Evolutionary conservation across 2,329 filamentous ascomycete genomes (phyloP).

Genomic region (Fusarium torreyae): DNA sequence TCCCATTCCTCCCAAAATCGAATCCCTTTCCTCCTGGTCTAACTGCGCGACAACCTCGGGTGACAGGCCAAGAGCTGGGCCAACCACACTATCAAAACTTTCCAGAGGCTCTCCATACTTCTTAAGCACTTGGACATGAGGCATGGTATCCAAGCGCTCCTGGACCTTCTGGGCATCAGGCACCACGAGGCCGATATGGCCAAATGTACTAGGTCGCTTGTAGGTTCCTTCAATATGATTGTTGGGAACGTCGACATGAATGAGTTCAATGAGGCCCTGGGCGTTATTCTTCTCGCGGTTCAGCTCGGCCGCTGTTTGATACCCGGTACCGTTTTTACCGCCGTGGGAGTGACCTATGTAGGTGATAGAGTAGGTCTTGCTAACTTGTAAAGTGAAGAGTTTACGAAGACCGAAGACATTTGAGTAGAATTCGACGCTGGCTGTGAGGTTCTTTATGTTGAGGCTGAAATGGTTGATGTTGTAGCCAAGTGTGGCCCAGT

Average conservation of each 20-base stretch:
- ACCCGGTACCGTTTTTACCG: conserved; percentile 1
- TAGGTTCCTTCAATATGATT: background rate
- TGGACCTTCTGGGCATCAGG: background rate
- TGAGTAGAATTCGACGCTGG: conserved; percentile 11
- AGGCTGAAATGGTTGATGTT: conserved; percentile 19
- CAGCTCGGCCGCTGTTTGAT: conserved; percentile 10
- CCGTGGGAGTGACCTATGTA: conserved; percentile 15
- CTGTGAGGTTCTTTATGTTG: conserved; percentile 11
- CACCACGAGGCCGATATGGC: conserved; percentile 11
- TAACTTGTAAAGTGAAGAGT: background rate
- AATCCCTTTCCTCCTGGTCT: conserved; percentile 2
- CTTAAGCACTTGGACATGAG: conserved; percentile 6
- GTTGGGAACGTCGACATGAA: background rate
- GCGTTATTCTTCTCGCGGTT: conserved; percentile 23
- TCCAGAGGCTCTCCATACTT: conserved; percentile 2
- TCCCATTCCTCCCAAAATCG: background rate
- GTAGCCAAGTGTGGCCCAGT: background rate
- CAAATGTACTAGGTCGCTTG: conserved; percentile 11
- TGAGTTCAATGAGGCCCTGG: conserved; percentile 8
- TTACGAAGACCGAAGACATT: conserved; percentile 14
- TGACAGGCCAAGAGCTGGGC: background rate
- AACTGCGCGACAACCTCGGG: background rate
- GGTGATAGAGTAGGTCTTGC: background rate
- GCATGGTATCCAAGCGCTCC: conserved; percentile 7
- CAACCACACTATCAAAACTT: background rate